phyloP scores from a whole-genome alignment of 495 filamentous ascomycete species.

The Hypoxylon perforatum region DNA sequence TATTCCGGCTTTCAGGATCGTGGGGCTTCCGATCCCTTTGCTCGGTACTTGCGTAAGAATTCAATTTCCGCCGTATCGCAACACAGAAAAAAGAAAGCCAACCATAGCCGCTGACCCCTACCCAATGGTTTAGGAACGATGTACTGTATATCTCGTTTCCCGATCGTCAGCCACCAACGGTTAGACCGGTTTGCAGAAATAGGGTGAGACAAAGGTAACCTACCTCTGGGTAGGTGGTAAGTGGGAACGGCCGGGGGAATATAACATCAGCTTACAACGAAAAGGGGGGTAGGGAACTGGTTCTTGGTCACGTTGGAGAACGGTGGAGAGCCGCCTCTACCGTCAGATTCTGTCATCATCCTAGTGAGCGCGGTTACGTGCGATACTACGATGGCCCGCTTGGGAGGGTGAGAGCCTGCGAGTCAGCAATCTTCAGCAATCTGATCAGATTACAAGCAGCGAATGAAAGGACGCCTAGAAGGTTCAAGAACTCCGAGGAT shows the following conservation, averaged over 20 bases:
- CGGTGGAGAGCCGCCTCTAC: conserved; percentile 23
- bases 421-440: conserved; percentile 27
- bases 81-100: conserved; percentile 7
- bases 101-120: conserved; percentile 26
- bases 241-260: conserved; percentile 35
- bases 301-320: conserved; percentile 25
- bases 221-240: neutral
- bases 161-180: conserved; percentile 21
- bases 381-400: conserved; percentile 35
- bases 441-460: conserved; percentile 14
- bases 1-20: no score
- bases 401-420: conserved; percentile 36
- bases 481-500: conserved; percentile 2
- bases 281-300: neutral
- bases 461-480: conserved; percentile 12
- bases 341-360: conserved; percentile 36
- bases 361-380: neutral
- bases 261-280: conserved; percentile 43
- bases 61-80: neutral
- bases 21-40: no score
- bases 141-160: neutral
- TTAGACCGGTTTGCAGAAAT: conserved; percentile 6
- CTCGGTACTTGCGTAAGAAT: no score
- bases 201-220: neutral
- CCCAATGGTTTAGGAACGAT: conserved; percentile 12